Base-by-base conservation (phyloP, 345 rosid genomes). In the Isatis tinctoria region DNA sequence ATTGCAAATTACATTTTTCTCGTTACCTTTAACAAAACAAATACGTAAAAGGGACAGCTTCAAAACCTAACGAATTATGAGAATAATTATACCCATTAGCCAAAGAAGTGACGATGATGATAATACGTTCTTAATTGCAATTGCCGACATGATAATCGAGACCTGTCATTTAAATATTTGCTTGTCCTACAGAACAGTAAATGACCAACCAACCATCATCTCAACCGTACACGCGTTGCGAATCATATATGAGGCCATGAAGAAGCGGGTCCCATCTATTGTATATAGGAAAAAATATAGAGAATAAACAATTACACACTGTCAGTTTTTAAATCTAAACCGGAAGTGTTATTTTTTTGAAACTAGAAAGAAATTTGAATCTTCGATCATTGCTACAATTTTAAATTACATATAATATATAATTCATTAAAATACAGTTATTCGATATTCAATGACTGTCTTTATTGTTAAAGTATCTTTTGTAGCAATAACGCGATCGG, bases 121-220 rank as follows among this genome's bases (percentile, higher is more conserved):
- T 57, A 10, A 74, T 57, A 35, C 66, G 24, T 36, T 36, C 8
- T 45, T 58, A 67, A 36, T 28, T 59, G 67, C 37, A 66, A 36
- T 36, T 66, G 62, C 68, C 73, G 68, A 74, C 78, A 74, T 28
- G 18, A 28, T 59, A 64, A 67, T 64, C 16, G 7, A 44, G 65
- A 65, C 27, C 20, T 73, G 40, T 33, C 67, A 27, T 26, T 37
- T 30, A 59, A 26, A 5, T 57, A 66, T 59, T 48, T 28, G 61
- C 36, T 67, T 66, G 43, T 40, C 67, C 44, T 66, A 74, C 43
- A 47, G 0, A 64, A 54, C 14, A 45, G 6, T 11, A 30, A 11
- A 41, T 20, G 35, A 73, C 53, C 28, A 22, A 5, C 52, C 22
- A 47, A 2, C 60, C 13, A 74, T 20, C 44, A 48, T 59, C 26